Evolutionary conservation across 306 rosid species (phyloP), one percentile per base, ranked within the genome.

Genomic region (Glycine latifolia): DNA sequence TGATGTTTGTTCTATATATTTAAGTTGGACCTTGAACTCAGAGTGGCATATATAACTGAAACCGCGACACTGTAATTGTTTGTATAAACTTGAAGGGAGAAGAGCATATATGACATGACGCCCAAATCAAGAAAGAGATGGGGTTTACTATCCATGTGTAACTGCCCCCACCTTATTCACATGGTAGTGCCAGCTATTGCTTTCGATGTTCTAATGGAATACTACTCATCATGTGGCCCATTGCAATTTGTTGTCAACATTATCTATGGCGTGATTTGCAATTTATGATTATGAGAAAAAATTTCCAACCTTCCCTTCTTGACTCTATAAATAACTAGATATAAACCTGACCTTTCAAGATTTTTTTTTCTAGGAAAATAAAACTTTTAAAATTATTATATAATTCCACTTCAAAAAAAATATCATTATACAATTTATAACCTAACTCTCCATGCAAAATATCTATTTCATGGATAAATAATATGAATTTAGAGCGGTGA

Each of bases 141-240:
- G 75, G 62, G 2, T 52, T 60, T 15, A 55, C 0, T 0, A 11
- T 12, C 37, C 79, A 75, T 54, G 63, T 58, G 76, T 10, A 44
- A 16, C 20, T 85, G 77, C 26, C 73, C 73, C 83, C 85, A 81
- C 82, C 72, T 35, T 17, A 65, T 71, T 26, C 59, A 49, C 83
- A 41, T 67, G 67, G 20, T 74, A 11, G 9, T 81, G 85, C 83
- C 85, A 81, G 80, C 86, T 82, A 20, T 71, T 81, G 76, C 60
- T 76, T 49, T 85, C 53, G 4, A 71, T 55, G 15, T 54, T 66
- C 46, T 16, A 65, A 54, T 71, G 47, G 79, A 44, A 63, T 70
- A 37, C 60, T 8, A 67, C 81, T 35, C 44, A 73, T 81, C 71
- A 76, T 10, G 33, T 80, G 87, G 79, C 76, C 87, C 79, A 39